These are phyloP conservation scores for Crithidia brevicula DNA, from an alignment of 208 protist species.

Conservation along the genomic window DNA sequence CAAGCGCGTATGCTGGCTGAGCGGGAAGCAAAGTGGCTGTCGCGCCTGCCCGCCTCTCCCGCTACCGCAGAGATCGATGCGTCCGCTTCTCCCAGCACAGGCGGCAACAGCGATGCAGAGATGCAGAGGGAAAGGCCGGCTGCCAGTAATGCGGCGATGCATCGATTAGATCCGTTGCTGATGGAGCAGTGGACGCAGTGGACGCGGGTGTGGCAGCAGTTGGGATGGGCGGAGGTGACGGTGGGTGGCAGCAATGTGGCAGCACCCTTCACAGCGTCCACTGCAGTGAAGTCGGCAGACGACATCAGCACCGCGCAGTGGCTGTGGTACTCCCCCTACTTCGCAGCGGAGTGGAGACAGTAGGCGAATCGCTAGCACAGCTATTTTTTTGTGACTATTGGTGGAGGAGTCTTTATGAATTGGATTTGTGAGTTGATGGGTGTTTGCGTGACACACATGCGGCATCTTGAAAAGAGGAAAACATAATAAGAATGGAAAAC, in stretches of 20 bases:
- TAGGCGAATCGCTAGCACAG: too few species aligned
- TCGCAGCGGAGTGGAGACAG: conserved; percentile 43
- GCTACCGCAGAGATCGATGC: too few species aligned
- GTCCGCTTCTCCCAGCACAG: too few species aligned
- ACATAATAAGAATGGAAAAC: too few species aligned
- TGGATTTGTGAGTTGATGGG: too few species aligned
- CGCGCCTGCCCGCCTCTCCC: conserved; percentile 13
- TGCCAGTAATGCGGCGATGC: too few species aligned
- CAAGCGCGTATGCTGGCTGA: conserved; percentile 13
- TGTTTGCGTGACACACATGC: too few species aligned
- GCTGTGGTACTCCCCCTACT: conserved; percentile 66
- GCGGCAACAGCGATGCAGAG: too few species aligned
- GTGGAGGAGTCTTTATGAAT: too few species aligned
- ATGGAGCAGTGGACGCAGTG: conserved; percentile 49
- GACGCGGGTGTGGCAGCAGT: conserved; percentile 26
- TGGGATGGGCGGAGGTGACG: conserved; percentile 19
- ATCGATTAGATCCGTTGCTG: conserved; percentile 37
- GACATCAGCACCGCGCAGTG: conserved; percentile 40
- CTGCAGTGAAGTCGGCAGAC: conserved; percentile 6
- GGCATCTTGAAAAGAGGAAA: too few species aligned
- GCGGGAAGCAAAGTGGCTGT: conserved; percentile 36
- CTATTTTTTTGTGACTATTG: too few species aligned
- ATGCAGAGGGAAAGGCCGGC: too few species aligned
- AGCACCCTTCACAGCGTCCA: not conserved
- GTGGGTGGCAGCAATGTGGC: not conserved